Percentiles rank a stretch among this genome's conserved stretches.
phyloP scores from a whole-genome alignment of 352 stramenopile species.

The Globisporangium radiosum region DNA sequence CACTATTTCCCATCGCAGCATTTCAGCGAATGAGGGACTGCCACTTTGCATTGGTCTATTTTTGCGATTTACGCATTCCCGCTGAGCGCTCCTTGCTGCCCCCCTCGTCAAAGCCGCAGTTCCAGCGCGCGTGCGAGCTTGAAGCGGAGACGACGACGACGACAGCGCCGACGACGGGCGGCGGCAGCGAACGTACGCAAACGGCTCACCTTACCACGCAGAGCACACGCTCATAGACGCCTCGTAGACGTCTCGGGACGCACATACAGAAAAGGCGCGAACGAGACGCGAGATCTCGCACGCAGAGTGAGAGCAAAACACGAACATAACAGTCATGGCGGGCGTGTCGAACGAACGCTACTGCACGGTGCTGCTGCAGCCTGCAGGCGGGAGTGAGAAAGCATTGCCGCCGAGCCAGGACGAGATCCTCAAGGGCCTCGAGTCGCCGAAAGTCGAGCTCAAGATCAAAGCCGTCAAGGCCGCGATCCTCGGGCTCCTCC shows the following conservation, averaged over 20 bases:
- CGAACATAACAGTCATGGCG: background rate
- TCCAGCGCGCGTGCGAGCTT: no score
- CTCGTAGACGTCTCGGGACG: background rate
- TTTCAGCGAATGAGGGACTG: constrained; percentile 2
- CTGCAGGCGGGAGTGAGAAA: constrained; percentile 47
- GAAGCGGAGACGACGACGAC: no score
- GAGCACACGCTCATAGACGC: background rate
- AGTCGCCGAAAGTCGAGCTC: constrained; percentile 92
- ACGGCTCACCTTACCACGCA: no score
- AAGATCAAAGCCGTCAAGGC: constrained; percentile 98
- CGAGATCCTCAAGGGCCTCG: constrained; percentile 96
- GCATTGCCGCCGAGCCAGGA: constrained; percentile 81
- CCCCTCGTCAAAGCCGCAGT: no score
- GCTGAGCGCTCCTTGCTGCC: no score
- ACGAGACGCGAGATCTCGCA: background rate
- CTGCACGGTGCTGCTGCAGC: constrained; percentile 79
- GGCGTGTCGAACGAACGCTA: constrained; percentile 84
- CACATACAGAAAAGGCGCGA: background rate
- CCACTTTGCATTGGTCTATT: background rate
- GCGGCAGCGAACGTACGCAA: no score
- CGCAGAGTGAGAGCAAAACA: background rate
- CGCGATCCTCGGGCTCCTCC: constrained; percentile 96
- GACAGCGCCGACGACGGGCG: no score
- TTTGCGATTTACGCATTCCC: no score
- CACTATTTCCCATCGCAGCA: background rate